Conservation (phyloP, 805 yeast genomes). For the Yarrowia sp. region DNA sequence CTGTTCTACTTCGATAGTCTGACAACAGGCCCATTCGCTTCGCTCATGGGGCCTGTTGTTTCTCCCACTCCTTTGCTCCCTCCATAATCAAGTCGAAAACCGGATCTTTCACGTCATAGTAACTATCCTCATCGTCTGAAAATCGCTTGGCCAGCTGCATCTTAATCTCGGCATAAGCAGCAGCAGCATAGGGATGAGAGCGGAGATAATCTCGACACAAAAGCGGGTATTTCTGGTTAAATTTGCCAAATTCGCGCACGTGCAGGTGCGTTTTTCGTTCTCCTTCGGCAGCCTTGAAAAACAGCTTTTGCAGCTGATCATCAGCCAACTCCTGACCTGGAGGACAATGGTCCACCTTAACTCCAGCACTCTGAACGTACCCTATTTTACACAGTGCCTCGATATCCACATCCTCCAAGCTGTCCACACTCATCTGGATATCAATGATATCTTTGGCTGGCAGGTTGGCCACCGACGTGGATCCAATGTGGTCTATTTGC, state of each 20-base stretch:
- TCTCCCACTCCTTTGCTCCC: not conserved
- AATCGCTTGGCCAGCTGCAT: not conserved
- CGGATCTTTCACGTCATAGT: slow-evolving; percentile 3
- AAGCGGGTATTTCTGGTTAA: not conserved
- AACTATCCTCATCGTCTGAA: not conserved
- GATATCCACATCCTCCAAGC: not conserved
- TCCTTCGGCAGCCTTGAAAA: not conserved
- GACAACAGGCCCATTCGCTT: no score
- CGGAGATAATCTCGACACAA: not conserved
- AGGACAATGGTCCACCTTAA: slow-evolving; percentile 11
- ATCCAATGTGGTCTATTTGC: slow-evolving; percentile 6
- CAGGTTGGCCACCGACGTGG: not conserved
- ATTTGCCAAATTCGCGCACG: not conserved
- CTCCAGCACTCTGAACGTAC: not conserved
- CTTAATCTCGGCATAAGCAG: slow-evolving; percentile 5
- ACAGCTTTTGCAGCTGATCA: not conserved
- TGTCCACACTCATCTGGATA: not conserved
- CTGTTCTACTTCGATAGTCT: no score
- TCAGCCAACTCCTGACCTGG: not conserved
- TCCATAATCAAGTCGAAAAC: slow-evolving; percentile 12
- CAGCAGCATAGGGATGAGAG: not conserved
- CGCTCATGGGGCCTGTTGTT: not conserved
- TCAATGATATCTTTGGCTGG: slow-evolving; percentile 4
- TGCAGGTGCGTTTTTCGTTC: not conserved
- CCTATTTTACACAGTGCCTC: not conserved